Evolutionary conservation across 2,329 filamentous ascomycete species (phyloP).

Genomic region (Diplodia corticola): DNA sequence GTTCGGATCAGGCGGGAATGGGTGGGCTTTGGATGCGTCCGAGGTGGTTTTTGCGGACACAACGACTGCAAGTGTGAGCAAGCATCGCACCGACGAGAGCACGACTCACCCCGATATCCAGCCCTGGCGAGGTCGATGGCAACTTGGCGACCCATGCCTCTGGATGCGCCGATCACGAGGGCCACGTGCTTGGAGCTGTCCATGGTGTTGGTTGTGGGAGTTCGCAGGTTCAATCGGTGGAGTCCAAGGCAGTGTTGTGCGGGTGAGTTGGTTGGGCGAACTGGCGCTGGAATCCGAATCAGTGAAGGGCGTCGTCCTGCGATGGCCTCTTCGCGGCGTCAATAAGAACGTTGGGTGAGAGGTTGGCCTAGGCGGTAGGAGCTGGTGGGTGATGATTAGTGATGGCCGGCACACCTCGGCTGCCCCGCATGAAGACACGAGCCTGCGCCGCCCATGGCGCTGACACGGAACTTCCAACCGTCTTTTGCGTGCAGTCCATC

Average conservation of each 20-base stretch:
- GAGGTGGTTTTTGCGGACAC: constrained; percentile 76
- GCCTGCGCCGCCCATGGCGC: not conserved
- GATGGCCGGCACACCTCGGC: constrained; percentile 3
- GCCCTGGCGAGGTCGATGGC: constrained; percentile 73
- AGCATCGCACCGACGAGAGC: not conserved
- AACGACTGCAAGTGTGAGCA: constrained; percentile 57
- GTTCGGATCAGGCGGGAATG: constrained; percentile 77
- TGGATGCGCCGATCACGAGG: constrained; percentile 71
- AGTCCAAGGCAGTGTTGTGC: not conserved
- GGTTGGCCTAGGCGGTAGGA: not conserved
- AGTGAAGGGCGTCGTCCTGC: not conserved
- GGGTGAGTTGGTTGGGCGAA: not conserved
- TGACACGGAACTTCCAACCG: not conserved
- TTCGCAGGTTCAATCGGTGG: not conserved
- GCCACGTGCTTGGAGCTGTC: constrained; percentile 51
- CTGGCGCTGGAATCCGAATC: too few relatives aligned
- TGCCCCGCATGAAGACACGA: not conserved
- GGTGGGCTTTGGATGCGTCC: constrained; percentile 55
- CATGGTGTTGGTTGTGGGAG: not conserved
- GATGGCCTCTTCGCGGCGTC: too few relatives aligned
- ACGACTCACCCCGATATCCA: constrained; percentile 66
- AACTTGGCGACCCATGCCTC: constrained; percentile 79
- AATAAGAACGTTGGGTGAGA: too few relatives aligned
- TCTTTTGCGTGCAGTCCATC: too few relatives aligned
- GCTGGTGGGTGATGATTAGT: constrained; percentile 1